These are phyloP conservation scores for Salicornia ramosissima DNA, from an alignment of 148 eudicot species.

Conservation along the genomic window DNA sequence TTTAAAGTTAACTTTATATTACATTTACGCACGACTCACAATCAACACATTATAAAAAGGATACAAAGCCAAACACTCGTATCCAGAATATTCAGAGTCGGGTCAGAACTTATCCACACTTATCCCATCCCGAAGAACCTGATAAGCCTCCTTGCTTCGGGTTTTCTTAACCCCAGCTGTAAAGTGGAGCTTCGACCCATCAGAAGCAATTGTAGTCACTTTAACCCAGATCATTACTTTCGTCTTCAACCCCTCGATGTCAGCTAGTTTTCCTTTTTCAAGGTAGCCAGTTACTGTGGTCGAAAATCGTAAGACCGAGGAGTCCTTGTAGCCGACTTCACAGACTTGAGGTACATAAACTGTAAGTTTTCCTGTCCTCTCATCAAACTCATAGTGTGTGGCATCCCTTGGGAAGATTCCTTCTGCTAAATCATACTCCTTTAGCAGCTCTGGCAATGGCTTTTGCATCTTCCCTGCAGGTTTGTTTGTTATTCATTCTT, in stretches of 20 bases:
- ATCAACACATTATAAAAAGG: conserved; percentile 5
- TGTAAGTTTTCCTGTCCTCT: conserved; percentile 61
- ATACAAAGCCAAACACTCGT: conserved; percentile 1
- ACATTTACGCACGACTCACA: neutral
- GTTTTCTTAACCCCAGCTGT: conserved; percentile 79
- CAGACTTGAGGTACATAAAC: conserved; percentile 72
- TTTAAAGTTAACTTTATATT: neutral
- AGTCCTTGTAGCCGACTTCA: conserved; percentile 91
- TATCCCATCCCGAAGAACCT: conserved; percentile 71
- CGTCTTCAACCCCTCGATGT: conserved; percentile 86
- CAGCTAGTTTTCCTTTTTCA: conserved; percentile 81
- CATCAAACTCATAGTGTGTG: conserved; percentile 92
- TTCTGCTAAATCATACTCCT: conserved; percentile 70
- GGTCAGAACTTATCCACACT: conserved; percentile 64
- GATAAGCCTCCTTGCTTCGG: conserved; percentile 77
- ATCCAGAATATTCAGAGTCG: neutral
- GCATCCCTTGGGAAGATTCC: conserved; percentile 96
- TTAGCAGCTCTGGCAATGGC: conserved; percentile 78
- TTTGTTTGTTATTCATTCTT: neutral
- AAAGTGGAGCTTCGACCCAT: conserved; percentile 67
- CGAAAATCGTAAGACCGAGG: conserved; percentile 71
- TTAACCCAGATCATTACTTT: conserved; percentile 87
- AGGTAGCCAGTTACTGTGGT: conserved; percentile 81
- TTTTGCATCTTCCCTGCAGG: conserved; percentile 85
- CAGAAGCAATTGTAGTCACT: conserved; percentile 64